Percentiles rank a stretch among this genome's conserved stretches.
Evolutionary conservation across 2,329 filamentous ascomycete genomes (phyloP).

Genomic region (Davidsoniella eucalypti): DNA sequence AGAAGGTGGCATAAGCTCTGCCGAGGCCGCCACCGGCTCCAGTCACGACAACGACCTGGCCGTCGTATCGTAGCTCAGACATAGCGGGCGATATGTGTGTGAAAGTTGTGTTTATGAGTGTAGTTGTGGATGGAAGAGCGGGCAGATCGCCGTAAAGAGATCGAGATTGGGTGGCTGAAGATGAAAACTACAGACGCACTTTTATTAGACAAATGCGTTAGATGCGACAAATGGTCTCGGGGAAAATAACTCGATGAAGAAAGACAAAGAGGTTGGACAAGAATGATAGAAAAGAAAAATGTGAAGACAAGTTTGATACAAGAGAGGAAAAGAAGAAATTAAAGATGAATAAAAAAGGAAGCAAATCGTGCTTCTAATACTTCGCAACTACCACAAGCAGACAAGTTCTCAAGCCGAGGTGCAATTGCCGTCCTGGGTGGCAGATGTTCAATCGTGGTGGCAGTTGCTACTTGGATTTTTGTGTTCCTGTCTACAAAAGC

Average conservation of each 20-base stretch:
- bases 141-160: no score
- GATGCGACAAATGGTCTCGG: no score
- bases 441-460: not conserved
- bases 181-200: no score
- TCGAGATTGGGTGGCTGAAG: no score
- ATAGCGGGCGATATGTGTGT: constrained; percentile 26
- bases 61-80: constrained; percentile 63
- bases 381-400: not conserved
- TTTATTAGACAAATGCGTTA: no score
- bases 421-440: no score
- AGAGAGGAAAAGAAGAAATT: not conserved
- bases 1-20: constrained; percentile 76
- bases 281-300: not conserved
- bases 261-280: not conserved
- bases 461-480: not conserved
- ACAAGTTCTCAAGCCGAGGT: not conserved
- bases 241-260: no score
- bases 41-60: constrained; percentile 70
- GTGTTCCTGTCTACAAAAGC: no score
- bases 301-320: not conserved
- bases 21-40: constrained; percentile 67
- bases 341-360: no score
- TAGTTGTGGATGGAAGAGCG: no score
- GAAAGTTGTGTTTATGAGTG: not conserved
- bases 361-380: not conserved